Percentiles rank a stretch among this genome's conserved stretches.
Conservation (phyloP, 257 asterid genomes). For the Coffea canephora region DNA sequence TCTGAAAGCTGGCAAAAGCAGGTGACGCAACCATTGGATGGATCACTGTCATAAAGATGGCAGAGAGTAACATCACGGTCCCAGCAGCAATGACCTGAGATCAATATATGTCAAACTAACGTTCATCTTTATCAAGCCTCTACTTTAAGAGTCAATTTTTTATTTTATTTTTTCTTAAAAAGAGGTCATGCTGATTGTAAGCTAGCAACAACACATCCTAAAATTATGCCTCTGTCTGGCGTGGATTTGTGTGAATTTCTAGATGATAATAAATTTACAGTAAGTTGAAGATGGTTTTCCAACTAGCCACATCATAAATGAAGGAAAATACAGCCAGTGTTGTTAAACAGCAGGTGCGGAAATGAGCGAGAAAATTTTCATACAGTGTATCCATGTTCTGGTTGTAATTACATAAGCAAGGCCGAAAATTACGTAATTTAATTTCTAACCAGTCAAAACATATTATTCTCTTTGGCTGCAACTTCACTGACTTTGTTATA, state of each 20-base stretch:
- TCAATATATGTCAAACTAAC: background rate
- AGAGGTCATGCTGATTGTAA: background rate
- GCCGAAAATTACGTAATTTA: background rate
- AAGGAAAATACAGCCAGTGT: background rate
- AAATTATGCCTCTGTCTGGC: background rate
- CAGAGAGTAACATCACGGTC: constrained; percentile 51
- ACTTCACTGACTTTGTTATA: background rate
- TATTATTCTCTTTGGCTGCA: background rate
- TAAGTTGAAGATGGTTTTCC: background rate
- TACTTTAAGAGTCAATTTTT: background rate
- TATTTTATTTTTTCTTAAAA: too few relatives aligned
- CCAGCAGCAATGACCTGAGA: constrained; percentile 63
- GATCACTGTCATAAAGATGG: constrained; percentile 47
- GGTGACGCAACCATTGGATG: constrained; percentile 68
- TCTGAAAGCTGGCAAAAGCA: constrained; percentile 63
- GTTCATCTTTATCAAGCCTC: background rate
- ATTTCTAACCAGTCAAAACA: background rate
- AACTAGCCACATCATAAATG: background rate
- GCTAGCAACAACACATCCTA: background rate
- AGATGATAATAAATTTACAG: background rate
- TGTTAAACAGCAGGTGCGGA: background rate
- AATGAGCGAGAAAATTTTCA: background rate
- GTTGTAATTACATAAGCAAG: background rate
- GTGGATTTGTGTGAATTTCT: background rate
- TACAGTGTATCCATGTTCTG: background rate